Percentiles rank a stretch among this genome's conserved stretches.
phyloP scores from a whole-genome alignment of 2,329 filamentous ascomycete genomes.

The Aureobasidium sp. region DNA sequence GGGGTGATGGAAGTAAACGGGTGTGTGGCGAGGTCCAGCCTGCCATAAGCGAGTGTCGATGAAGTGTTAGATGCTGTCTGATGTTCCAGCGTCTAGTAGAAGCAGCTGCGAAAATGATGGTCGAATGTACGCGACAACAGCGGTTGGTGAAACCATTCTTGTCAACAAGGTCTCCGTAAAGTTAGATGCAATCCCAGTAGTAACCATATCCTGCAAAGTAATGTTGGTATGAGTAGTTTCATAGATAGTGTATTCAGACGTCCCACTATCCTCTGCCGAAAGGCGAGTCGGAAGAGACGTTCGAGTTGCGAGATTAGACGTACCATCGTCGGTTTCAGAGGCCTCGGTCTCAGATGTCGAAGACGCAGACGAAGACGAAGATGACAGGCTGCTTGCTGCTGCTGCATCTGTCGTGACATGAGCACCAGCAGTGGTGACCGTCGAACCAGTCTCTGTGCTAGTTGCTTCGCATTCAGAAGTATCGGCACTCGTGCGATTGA shows the following conservation, averaged over 20 bases:
- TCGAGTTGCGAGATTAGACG: not conserved
- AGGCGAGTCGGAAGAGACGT: not conserved
- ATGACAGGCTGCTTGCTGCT: not conserved
- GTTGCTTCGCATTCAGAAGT: not conserved
- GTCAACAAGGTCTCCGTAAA: not conserved
- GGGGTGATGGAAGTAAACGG: not conserved
- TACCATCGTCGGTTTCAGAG: not conserved
- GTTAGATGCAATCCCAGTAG: slow-evolving; percentile 2
- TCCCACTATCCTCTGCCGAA: not conserved
- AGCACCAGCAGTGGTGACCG: not conserved
- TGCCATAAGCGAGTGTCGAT: not conserved
- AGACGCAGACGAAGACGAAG: not conserved
- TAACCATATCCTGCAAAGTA: not conserved
- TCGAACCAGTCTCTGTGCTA: not conserved
- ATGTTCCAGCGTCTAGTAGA: not conserved
- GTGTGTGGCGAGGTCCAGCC: not conserved
- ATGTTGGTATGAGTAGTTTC: not conserved
- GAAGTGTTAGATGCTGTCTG: not conserved
- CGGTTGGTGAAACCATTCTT: not conserved
- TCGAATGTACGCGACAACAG: not conserved
- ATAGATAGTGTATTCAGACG: not conserved
- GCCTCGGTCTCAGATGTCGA: not conserved
- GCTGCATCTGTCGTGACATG: not conserved
- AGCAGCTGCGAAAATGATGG: not conserved
- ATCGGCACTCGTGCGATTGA: slow-evolving; percentile 45